A percentile compares a stretch with the other conserved stretches of the same genome.
These are phyloP conservation scores for Aspergillus pseudonomiae DNA, from an alignment of 2,329 filamentous ascomycete genomes.

Conservation along the genomic window DNA sequence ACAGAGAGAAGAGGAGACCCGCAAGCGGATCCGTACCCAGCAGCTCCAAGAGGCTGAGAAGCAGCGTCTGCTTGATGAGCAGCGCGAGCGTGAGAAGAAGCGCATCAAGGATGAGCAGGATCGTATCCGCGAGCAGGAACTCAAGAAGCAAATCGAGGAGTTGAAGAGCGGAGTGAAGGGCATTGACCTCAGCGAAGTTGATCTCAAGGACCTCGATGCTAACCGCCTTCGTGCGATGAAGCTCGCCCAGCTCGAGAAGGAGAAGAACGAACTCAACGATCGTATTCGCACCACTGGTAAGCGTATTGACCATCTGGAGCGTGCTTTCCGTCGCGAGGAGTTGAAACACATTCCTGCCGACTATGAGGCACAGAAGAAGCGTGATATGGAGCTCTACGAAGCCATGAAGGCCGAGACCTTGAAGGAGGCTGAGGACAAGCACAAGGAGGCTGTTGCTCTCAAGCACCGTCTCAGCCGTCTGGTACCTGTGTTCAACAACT, in stretches of 20 bases:
- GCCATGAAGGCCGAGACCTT: slow-evolving; percentile 75
- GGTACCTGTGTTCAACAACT: slow-evolving; percentile 80
- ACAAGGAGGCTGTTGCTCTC: slow-evolving; percentile 87
- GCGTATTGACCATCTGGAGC: slow-evolving; percentile 94
- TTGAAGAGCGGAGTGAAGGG: slow-evolving; percentile 85
- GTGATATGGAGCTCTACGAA: slow-evolving; percentile 80
- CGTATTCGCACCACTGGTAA: slow-evolving; percentile 89
- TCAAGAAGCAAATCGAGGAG: slow-evolving; percentile 89
- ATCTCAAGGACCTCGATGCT: slow-evolving; percentile 84
- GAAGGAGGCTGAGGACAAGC: slow-evolving; percentile 79
- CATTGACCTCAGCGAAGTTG: slow-evolving; percentile 70
- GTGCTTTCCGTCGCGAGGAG: slow-evolving; percentile 95
- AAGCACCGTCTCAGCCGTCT: slow-evolving; percentile 90
- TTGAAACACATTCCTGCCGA: slow-evolving; percentile 86
- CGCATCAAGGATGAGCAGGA: slow-evolving; percentile 85
- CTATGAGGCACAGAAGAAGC: slow-evolving; percentile 79
- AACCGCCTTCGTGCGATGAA: slow-evolving; percentile 92
- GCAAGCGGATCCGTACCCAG: slow-evolving; percentile 83
- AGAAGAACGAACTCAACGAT: slow-evolving; percentile 95
- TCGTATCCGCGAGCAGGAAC: slow-evolving; percentile 86
- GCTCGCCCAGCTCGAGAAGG: slow-evolving; percentile 91
- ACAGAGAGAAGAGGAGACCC: slow-evolving; percentile 88
- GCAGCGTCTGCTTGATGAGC: slow-evolving; percentile 86
- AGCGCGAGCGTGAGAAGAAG: slow-evolving; percentile 84
- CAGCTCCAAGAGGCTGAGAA: slow-evolving; percentile 88